Conservation (phyloP, 176 grass and related monocot genomes). For the Dactylis glomerata region DNA sequence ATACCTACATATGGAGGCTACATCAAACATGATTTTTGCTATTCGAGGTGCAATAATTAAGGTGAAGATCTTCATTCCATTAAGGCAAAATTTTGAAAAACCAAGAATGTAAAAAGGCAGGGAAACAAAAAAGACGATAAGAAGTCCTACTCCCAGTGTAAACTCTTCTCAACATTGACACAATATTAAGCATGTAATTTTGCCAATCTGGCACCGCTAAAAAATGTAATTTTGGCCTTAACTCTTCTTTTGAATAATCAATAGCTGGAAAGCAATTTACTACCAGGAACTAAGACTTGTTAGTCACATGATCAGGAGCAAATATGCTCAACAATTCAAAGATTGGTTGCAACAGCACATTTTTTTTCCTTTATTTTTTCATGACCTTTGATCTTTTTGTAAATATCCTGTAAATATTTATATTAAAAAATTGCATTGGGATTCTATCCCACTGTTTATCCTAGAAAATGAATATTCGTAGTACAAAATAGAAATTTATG, state of each 20-base stretch:
- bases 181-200: not conserved
- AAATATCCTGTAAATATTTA: too few species aligned
- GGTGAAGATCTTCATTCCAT: not conserved
- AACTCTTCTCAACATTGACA: not conserved
- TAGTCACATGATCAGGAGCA: too few species aligned
- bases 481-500: not conserved
- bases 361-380: too few species aligned
- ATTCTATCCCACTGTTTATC: too few species aligned
- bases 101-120: not conserved
- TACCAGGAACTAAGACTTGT: too few species aligned
- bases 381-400: too few species aligned
- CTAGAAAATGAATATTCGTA: too few species aligned
- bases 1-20: not conserved
- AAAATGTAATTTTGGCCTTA: not conserved
- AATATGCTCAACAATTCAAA: too few species aligned
- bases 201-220: too few species aligned
- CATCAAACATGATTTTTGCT: not conserved
- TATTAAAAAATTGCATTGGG: too few species aligned
- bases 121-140: not conserved
- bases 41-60: conserved; percentile 3
- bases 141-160: not conserved
- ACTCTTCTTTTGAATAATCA: not conserved
- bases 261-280: too few species aligned
- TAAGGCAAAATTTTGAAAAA: not conserved
- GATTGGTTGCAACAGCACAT: too few species aligned